phyloP scores from a whole-genome alignment of 345 rosid genomes.

The Lenwebbia sp. region DNA sequence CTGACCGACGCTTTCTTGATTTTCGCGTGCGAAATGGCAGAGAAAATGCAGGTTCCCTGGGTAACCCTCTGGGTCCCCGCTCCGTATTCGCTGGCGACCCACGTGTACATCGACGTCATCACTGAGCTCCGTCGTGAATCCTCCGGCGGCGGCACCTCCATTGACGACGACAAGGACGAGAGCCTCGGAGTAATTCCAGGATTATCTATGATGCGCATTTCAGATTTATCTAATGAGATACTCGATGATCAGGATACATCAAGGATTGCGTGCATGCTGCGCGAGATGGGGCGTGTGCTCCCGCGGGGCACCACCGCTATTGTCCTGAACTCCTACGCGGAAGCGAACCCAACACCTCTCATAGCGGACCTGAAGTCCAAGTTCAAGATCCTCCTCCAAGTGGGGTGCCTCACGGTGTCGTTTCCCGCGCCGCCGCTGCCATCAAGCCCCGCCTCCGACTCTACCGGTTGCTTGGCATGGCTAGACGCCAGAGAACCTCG shows the following conservation, averaged over 20 bases:
- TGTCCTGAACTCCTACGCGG: constrained; percentile 29
- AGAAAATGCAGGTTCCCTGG: background rate
- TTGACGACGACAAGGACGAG: constrained; percentile 5
- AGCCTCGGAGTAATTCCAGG: constrained; percentile 40
- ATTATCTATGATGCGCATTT: constrained; percentile 22
- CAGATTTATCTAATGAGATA: constrained; percentile 26
- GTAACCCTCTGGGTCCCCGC: background rate
- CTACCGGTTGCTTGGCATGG: constrained; percentile 46
- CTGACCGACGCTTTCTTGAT: background rate
- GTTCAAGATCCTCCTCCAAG: constrained; percentile 14
- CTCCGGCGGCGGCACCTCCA: background rate
- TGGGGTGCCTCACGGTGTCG: constrained; percentile 8
- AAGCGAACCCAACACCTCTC: constrained; percentile 18
- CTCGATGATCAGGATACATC: background rate
- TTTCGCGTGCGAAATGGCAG: background rate
- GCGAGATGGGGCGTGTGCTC: constrained; percentile 17
- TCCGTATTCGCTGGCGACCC: background rate
- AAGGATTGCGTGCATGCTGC: constrained; percentile 1
- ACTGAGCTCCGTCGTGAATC: background rate
- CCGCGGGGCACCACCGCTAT: constrained; percentile 25
- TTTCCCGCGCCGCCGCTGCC: background rate
- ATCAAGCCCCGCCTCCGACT: background rate
- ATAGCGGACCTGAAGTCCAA: constrained; percentile 23
- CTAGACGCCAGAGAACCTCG: constrained; percentile 16
- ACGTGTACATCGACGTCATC: background rate